These are phyloP conservation scores for Heracleum sosnowskyi DNA, from an alignment of 129 eudicot genomes.

Conservation along the genomic window DNA sequence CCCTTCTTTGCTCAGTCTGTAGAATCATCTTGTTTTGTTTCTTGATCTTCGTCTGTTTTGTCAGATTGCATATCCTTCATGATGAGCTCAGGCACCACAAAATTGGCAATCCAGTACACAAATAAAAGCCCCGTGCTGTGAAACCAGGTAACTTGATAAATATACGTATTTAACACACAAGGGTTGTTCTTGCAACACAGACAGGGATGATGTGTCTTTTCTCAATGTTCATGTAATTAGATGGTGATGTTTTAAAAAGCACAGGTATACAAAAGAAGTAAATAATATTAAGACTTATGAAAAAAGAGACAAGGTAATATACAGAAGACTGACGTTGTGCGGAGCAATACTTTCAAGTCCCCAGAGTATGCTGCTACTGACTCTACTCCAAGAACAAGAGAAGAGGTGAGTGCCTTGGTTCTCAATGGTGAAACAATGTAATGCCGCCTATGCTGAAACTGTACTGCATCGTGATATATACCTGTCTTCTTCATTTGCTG, in stretches of 20 bases:
- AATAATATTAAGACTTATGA: neutral
- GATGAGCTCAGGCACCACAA: slow-evolving; percentile 55
- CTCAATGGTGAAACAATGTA: slow-evolving; percentile 9
- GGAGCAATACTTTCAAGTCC: slow-evolving; percentile 43
- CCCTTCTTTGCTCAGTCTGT: slow-evolving; percentile 12
- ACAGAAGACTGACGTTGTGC: slow-evolving; percentile 33
- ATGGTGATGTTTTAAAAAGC: neutral
- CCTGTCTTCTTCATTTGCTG: slow-evolving; percentile 12
- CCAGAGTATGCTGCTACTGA: slow-evolving; percentile 26
- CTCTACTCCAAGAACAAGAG: slow-evolving; percentile 25
- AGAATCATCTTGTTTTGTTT: slow-evolving; percentile 5
- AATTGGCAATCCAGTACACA: slow-evolving; percentile 66
- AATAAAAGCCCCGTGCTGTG: slow-evolving; percentile 45
- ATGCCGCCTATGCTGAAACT: neutral
- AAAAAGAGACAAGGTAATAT: neutral
- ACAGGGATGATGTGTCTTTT: neutral
- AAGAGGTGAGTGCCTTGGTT: slow-evolving; percentile 25
- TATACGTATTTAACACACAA: neutral
- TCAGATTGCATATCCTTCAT: slow-evolving; percentile 39
- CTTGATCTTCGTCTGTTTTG: slow-evolving; percentile 26
- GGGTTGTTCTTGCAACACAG: neutral
- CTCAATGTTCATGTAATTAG: neutral
- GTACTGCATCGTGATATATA: neutral
- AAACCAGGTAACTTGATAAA: neutral
- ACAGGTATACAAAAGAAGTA: neutral